Evolutionary conservation across 768 basidiomycete genomes (phyloP).

Genomic region (Tylopilus plumbeoviolaceoides): DNA sequence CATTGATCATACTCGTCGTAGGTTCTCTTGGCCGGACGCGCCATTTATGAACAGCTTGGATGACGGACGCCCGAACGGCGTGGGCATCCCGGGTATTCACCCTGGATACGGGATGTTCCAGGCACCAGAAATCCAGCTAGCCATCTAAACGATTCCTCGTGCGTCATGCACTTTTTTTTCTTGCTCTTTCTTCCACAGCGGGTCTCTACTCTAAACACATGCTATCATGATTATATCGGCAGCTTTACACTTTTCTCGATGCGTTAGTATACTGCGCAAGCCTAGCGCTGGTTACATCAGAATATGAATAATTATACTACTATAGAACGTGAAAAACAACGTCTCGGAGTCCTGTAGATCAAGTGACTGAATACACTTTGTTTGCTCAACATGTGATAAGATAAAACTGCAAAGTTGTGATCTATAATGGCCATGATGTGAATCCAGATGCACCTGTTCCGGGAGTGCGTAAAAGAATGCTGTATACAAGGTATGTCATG

Average conservation of each 20-base stretch:
- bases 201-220: not conserved
- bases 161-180: not conserved
- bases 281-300: not conserved
- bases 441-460: too few species aligned
- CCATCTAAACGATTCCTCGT: conserved; percentile 11
- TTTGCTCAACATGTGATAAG: too few species aligned
- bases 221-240: not conserved
- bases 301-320: not conserved
- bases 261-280: not conserved
- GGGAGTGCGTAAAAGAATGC: too few species aligned
- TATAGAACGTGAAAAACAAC: not conserved
- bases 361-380: too few species aligned
- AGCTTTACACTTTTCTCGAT: not conserved
- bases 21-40: conserved; percentile 32
- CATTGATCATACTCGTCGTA: not conserved
- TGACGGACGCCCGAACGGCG: conserved; percentile 10
- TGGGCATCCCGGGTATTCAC: conserved; percentile 18
- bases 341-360: not conserved
- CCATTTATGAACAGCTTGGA: conserved; percentile 22
- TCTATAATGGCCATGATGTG: not conserved
- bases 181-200: not conserved
- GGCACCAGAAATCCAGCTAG: conserved; percentile 21
- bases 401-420: not conserved
- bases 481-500: too few species aligned
- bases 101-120: conserved; percentile 19